Evolutionary conservation across 345 rosid genomes (phyloP), one percentile per base, ranked within the genome.

Genomic region (Eucalyptus regnans): DNA sequence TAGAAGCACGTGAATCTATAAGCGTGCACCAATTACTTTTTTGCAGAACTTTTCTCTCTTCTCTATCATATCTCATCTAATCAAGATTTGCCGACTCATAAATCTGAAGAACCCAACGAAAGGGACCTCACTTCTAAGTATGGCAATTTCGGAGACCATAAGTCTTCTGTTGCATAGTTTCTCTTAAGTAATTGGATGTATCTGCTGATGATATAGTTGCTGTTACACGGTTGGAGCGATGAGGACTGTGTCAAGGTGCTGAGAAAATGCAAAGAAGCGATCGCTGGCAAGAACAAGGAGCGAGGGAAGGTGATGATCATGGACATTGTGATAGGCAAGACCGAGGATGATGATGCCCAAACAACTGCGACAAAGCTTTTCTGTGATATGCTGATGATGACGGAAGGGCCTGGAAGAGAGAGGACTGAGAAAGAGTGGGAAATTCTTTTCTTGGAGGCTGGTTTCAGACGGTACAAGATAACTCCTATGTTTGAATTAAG

Each of bases 361-460:
- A 16, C 86, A 22, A 92, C 89, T 1, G 92, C 84, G 60, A 87
- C 91, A 13, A 93, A 94, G 90, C 92, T 94, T 50, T 90, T 88
- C 20, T 58, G 90, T 29, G 93, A 94, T 91, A 89, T 93, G 91
- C n/a, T 90, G 84, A 92, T 93, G 95, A 91, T 91, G 93, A 84
- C 86, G 46, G 71, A 86, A 49, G 86, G 37, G 43, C 58, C 25
- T 5, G 93, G 90, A 56, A 90, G 58, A 62, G 92, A 94, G 50
- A 90, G 95, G 90, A 89, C 44, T 12, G 91, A 90, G 87, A 85
- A 86, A 87, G 93, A 92, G 44, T 90, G 90, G 94, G 87, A 90
- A 84, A 81, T 27, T 3, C 8, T 83, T 18, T 92, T 92, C 90
- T 43, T 88, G 43, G 88, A 89, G 37, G 91, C 92, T 44, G 92